Percentiles rank a stretch among this genome's conserved stretches.
Conservation (phyloP, 2,329 filamentous ascomycete species). For the Ophiocordyceps camponoti-saundersi region DNA sequence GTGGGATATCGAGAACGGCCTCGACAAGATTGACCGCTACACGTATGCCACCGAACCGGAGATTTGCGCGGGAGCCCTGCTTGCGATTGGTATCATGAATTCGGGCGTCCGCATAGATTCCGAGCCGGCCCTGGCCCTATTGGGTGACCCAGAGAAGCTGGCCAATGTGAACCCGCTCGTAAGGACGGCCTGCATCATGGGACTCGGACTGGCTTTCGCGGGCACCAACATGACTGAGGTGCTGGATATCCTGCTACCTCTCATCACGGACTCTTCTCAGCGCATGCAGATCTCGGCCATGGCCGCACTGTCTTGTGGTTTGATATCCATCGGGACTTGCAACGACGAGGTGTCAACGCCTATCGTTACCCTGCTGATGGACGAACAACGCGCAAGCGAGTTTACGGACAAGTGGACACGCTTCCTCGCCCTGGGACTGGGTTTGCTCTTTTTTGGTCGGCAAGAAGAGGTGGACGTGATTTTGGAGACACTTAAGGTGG, state of each 20-base stretch:
- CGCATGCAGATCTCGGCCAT: slow-evolving; percentile 96
- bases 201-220: slow-evolving; percentile 83
- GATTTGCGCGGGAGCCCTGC: slow-evolving; percentile 79
- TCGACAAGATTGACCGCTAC: slow-evolving; percentile 90
- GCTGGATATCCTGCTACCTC: slow-evolving; percentile 69
- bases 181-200: slow-evolving; percentile 81
- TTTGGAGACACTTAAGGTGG: slow-evolving; percentile 87
- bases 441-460: slow-evolving; percentile 84
- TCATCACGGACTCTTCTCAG: slow-evolving; percentile 66
- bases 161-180: slow-evolving; percentile 62
- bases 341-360: slow-evolving; percentile 83
- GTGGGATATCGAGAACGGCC: slow-evolving; percentile 83
- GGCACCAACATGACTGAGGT: slow-evolving; percentile 85
- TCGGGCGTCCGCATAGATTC: slow-evolving; percentile 79
- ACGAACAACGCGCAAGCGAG: slow-evolving; percentile 79
- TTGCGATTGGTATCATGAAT: slow-evolving; percentile 92
- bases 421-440: slow-evolving; percentile 87
- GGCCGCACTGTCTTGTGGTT: slow-evolving; percentile 77
- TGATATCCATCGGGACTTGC: slow-evolving; percentile 86
- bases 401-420: slow-evolving; percentile 97
- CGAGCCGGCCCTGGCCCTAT: slow-evolving; percentile 75
- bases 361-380: slow-evolving; percentile 81
- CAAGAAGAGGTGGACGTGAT: slow-evolving; percentile 99
- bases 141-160: slow-evolving; percentile 67
- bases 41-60: slow-evolving; percentile 65